phyloP scores from a whole-genome alignment of 1,284 basidiomycete genomes.

The Sanghuangporus weigelae region DNA sequence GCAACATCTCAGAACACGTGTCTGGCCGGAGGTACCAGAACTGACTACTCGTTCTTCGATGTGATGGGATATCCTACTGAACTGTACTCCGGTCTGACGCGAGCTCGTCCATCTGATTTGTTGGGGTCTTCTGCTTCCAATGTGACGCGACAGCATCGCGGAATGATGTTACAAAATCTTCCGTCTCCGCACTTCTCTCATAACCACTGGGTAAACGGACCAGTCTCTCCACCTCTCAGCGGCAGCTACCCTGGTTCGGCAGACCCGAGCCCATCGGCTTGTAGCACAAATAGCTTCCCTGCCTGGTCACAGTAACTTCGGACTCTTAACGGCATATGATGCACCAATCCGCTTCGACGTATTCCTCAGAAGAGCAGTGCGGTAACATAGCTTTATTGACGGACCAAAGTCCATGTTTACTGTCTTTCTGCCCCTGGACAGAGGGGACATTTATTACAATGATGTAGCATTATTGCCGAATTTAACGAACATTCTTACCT shows the following conservation, averaged over 20 bases:
- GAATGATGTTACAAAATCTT: not conserved
- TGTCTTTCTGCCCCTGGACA: no score
- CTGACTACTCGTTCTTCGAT: not conserved
- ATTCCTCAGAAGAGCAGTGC: no score
- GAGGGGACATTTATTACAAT: no score
- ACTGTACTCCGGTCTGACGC: not conserved
- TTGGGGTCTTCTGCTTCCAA: not conserved
- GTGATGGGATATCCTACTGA: not conserved
- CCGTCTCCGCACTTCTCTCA: not conserved
- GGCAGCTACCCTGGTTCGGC: not conserved
- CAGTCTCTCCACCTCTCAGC: not conserved
- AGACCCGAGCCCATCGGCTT: conserved; percentile 1
- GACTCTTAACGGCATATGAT: not conserved
- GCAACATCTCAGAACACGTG: not conserved
- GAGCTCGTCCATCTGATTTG: not conserved
- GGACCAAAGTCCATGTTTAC: no score
- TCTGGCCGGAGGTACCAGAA: no score
- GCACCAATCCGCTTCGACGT: no score
- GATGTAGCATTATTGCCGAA: no score
- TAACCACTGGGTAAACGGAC: not conserved
- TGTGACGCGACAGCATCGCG: not conserved
- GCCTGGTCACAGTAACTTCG: not conserved
- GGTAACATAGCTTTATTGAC: no score
- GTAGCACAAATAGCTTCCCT: not conserved
- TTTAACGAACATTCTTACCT: no score